Conservation (phyloP, 768 basidiomycete genomes). For the Baorangia bicolor region DNA sequence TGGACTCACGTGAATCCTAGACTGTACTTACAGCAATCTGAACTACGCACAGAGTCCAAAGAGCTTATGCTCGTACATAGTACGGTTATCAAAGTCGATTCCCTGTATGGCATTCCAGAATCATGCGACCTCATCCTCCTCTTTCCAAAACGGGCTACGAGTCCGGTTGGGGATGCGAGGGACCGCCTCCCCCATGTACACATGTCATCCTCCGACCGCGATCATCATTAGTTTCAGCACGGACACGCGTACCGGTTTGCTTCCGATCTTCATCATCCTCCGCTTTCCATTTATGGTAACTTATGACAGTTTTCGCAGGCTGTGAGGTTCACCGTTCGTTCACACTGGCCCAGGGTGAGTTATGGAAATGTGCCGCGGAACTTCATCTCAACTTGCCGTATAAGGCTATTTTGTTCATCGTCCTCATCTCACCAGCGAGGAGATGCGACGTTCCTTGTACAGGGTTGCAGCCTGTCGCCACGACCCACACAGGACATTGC, state of each 20-base stretch:
- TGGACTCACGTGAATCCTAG: too few relatives aligned
- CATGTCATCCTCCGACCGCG: neutral
- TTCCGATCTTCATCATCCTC: conserved; percentile 4
- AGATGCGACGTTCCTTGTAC: too few relatives aligned
- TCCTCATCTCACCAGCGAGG: conserved; percentile 12
- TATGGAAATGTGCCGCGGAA: neutral
- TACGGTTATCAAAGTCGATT: neutral
- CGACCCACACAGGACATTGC: too few relatives aligned
- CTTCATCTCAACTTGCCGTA: neutral
- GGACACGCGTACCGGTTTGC: neutral
- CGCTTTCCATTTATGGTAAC: neutral
- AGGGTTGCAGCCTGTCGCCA: too few relatives aligned
- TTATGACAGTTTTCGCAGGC: neutral
- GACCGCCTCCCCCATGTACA: neutral
- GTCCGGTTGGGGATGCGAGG: neutral
- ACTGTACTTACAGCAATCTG: too few relatives aligned
- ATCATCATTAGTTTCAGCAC: neutral
- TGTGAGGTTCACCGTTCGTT: too few relatives aligned
- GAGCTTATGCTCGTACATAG: too few relatives aligned
- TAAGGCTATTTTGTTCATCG: conserved; percentile 1
- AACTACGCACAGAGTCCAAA: too few relatives aligned
- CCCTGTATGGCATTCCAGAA: neutral
- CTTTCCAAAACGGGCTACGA: neutral
- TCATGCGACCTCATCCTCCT: neutral
- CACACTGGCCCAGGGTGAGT: too few relatives aligned